Evolutionary conservation across 371 early-diverging fungal genomes (phyloP), one percentile per base, ranked within the genome.

Genomic region (Syncephalis plumigaleata): DNA sequence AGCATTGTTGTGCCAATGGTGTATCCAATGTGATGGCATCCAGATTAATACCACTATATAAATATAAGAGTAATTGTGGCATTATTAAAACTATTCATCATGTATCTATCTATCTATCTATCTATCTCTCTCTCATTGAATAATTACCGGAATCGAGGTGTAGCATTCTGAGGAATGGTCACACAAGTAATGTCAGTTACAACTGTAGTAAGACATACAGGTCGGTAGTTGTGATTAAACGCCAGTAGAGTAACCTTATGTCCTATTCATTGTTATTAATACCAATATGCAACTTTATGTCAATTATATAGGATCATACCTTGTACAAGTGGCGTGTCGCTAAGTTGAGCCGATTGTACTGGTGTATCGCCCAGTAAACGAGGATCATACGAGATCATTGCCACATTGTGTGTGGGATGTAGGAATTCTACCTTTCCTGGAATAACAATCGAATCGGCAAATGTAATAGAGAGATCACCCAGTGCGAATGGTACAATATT

Each of bases 1-100:
- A 78, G 49, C 86, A 90, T 49, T 81, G 79, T 53, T 81, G 70
- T 9, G 80, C 79, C 38, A 89, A 56, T 9, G 91, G 86, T 38
- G 89, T 83, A 55, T 93, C 87, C 9, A 91, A 56, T 7, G 84
- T 86, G 47, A 91, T 77, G 7, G 85, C 86, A 52, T 92, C 87
- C 65, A 78, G 54, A 51, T 84, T 84, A 53, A 79, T 74, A 31
- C 68, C 62, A 17, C 45, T 45, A 24, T 4, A 31, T 4, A 7
- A 31, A 11, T 7, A 18, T 4, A 4, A 40, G 40, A 5, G 18
- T 40, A 21, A 18, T 4, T 18, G 15, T n/a, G n/a, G n/a, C n/a
- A 21, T 40, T 40, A 16, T 18, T 40, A 21, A 8, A 21, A 40
- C n/a, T n/a, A n/a, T n/a, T n/a, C n/a, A n/a, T n/a, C n/a, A n/a